Percentiles rank a stretch among this genome's conserved stretches.
Conservation (phyloP, 2,329 filamentous ascomycete genomes). For the Penicillium rolfsii region DNA sequence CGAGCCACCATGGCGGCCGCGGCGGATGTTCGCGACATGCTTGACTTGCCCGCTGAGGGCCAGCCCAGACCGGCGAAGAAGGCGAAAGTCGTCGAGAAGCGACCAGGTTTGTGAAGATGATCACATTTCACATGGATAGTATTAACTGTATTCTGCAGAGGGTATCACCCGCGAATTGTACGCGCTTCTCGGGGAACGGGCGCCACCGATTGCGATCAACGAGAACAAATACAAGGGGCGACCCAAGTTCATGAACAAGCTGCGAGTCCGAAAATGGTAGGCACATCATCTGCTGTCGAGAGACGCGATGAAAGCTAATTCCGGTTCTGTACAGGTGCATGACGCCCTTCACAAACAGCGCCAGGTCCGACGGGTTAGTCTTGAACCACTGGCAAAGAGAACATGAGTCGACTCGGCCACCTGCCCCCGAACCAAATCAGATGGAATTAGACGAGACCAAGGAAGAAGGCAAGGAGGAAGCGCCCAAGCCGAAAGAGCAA, state of each 20-base stretch:
- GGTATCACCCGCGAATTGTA: slow-evolving; percentile 56
- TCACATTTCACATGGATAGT: not conserved
- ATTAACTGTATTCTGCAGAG: slow-evolving; percentile 35
- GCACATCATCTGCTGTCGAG: slow-evolving; percentile 55
- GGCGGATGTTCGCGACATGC: slow-evolving; percentile 83
- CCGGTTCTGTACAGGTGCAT: slow-evolving; percentile 64
- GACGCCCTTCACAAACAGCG: slow-evolving; percentile 74
- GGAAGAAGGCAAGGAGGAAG: slow-evolving; percentile 41
- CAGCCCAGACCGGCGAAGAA: slow-evolving; percentile 70
- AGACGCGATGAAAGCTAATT: slow-evolving; percentile 52
- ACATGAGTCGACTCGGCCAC: slow-evolving; percentile 48
- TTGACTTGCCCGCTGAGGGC: slow-evolving; percentile 72
- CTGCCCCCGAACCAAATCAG: slow-evolving; percentile 41
- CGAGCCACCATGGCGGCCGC: slow-evolving; percentile 65
- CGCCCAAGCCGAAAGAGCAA: slow-evolving; percentile 43
- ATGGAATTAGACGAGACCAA: slow-evolving; percentile 46
- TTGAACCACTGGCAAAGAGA: slow-evolving; percentile 81
- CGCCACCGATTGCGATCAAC: slow-evolving; percentile 56
- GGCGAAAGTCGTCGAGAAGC: slow-evolving; percentile 66
- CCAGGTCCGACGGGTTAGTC: slow-evolving; percentile 70
- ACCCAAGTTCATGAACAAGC: slow-evolving; percentile 52
- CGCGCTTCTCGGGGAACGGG: slow-evolving; percentile 55
- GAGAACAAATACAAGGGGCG: slow-evolving; percentile 58
- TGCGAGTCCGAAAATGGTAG: slow-evolving; percentile 50
- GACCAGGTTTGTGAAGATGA: slow-evolving; percentile 53